Evolutionary conservation across 257 asterid species (phyloP).

Genomic region (Nicotiana knightiana): DNA sequence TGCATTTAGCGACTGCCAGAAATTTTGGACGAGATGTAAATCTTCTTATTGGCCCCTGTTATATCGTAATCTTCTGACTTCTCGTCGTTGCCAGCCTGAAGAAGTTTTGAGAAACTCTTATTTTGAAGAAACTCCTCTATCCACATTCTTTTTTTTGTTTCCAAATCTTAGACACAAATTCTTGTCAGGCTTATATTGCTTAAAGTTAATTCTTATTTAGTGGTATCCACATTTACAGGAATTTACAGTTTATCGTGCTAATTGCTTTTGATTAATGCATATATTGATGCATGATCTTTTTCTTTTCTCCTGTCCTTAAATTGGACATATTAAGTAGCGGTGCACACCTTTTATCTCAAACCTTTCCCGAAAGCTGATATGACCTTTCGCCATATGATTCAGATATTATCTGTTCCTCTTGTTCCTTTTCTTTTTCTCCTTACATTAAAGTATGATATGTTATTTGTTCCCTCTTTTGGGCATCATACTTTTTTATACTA

Average conservation of each 20-base stretch:
- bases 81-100: background rate
- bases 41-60: background rate
- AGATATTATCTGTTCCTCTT: slow-evolving; percentile 4
- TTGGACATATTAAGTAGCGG: background rate
- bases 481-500: slow-evolving; percentile 7
- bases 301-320: background rate
- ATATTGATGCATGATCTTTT: background rate
- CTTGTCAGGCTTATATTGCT: background rate
- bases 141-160: background rate
- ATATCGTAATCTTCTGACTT: background rate
- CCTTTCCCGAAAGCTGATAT: background rate
- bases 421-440: background rate
- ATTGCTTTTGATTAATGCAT: background rate
- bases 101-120: background rate
- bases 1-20: background rate
- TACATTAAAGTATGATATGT: background rate
- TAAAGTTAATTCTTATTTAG: background rate
- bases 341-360: background rate
- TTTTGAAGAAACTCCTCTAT: background rate
- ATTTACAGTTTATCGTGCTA: background rate
- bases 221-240: background rate
- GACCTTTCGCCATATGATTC: background rate
- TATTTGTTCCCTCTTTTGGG: background rate
- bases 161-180: background rate
- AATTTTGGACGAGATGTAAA: background rate